Evolutionary conservation across 352 stramenopile genomes (phyloP).

Genomic region (Blastocystis sp.): DNA sequence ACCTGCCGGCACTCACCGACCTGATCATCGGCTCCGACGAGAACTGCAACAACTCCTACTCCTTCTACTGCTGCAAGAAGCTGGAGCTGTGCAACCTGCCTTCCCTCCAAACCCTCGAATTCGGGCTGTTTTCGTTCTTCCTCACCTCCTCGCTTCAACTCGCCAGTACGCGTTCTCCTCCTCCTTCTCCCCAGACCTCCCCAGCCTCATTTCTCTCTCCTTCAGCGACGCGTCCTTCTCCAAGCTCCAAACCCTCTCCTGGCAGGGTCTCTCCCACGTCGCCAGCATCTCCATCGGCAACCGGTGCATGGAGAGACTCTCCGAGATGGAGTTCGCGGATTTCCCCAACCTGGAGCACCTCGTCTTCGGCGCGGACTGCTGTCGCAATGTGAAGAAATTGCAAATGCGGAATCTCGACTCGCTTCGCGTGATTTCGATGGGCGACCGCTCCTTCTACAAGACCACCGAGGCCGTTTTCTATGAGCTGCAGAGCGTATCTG

Average conservation of each 20-base stretch:
- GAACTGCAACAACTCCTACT: slow-evolving; percentile 50
- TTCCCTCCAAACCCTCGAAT: slow-evolving; percentile 46
- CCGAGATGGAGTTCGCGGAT: slow-evolving; percentile 1
- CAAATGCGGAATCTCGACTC: not conserved
- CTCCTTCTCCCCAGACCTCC: not conserved
- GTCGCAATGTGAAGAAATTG: not conserved
- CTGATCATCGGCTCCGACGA: slow-evolving; percentile 61
- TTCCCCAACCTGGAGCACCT: slow-evolving; percentile 23
- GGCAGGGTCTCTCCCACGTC: not conserved
- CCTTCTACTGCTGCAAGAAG: slow-evolving; percentile 50
- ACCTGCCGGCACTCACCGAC: slow-evolving; percentile 19
- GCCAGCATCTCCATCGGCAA: slow-evolving; percentile 9
- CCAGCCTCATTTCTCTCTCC: slow-evolving; percentile 47
- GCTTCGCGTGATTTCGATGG: slow-evolving; percentile 18
- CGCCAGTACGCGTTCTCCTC: too few relatives aligned
- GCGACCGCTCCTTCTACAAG: slow-evolving; percentile 23
- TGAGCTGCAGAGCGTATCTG: not conserved
- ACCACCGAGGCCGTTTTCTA: not conserved
- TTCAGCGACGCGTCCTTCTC: slow-evolving; percentile 6
- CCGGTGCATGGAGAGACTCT: slow-evolving; percentile 24
- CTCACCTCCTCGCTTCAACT: not conserved
- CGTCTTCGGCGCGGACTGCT: slow-evolving; percentile 15
- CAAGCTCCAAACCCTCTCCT: not conserved
- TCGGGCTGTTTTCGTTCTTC: slow-evolving; percentile 15
- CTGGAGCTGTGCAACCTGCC: not conserved